Conservation (phyloP, 106 monocot species). For the Ottelia alismoides region DNA sequence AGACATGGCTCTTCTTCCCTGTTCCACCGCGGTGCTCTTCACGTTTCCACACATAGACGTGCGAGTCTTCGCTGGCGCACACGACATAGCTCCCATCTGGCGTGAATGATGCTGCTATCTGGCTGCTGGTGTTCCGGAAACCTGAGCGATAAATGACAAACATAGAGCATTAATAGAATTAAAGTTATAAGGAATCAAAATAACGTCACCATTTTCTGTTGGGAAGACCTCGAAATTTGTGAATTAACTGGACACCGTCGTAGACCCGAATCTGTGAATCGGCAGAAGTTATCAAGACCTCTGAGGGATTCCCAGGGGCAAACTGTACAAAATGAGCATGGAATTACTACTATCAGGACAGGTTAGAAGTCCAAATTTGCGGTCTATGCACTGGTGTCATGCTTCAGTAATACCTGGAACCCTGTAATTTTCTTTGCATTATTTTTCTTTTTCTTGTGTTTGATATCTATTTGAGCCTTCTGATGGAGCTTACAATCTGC, state of each 20-base stretch:
- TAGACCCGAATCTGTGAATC: slow-evolving; percentile 78
- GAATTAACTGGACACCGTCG: slow-evolving; percentile 45
- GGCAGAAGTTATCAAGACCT: slow-evolving; percentile 68
- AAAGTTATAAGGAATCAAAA: slow-evolving; percentile 1
- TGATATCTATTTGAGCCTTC: slow-evolving; percentile 48
- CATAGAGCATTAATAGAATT: not conserved
- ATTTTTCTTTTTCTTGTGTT: slow-evolving; percentile 47
- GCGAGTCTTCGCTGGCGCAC: too few species aligned
- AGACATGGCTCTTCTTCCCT: slow-evolving; percentile 27
- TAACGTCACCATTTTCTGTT: not conserved
- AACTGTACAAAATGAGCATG: slow-evolving; percentile 77
- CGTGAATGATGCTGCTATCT: slow-evolving; percentile 70
- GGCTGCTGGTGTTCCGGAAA: too few species aligned
- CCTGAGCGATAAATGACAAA: slow-evolving; percentile 8
- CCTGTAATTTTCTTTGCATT: slow-evolving; percentile 82
- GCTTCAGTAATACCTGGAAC: slow-evolving; percentile 46
- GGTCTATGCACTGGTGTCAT: not conserved
- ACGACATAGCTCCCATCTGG: slow-evolving; percentile 57
- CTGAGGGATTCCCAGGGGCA: slow-evolving; percentile 60
- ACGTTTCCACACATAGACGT: slow-evolving; percentile 76
- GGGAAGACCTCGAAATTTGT: slow-evolving; percentile 84
- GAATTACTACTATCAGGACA: too few species aligned
- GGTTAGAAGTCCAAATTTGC: not conserved
- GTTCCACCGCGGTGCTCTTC: slow-evolving; percentile 9
- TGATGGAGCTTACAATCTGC: slow-evolving; percentile 60